Base-by-base conservation (phyloP, 2,329 filamentous ascomycete species). In the Colletotrichum aenigma region DNA sequence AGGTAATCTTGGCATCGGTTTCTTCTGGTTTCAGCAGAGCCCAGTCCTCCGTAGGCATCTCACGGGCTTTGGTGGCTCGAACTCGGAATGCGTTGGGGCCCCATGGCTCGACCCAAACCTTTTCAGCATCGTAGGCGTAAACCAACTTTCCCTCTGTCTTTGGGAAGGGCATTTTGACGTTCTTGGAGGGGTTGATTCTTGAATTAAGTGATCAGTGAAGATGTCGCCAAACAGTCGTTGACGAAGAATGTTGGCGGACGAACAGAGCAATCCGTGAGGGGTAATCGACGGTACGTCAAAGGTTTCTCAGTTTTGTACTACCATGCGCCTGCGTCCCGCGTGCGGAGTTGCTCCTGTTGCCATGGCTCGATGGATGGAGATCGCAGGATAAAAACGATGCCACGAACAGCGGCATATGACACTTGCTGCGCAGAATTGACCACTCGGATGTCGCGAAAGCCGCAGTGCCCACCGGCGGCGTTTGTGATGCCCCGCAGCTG, bases 21-120 rank as follows among this genome's bases (percentile, higher is more conserved):
- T 62, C 62, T 4, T 30, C 43, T 4, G 77, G 78, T 15, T 69
- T 62, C 6, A 83, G 78, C 9, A 88, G 77, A 4, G 86, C 86
- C 85, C 86, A 87, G 43, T 85, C 78, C 38, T 84, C 80, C 7
- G 77, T 58, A 6, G 85, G 83, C 78, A 87, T 84, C 48, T 77
- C 74, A 4, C 64, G 75, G 55, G 78, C 81, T 74, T 86, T 88
- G 4, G 87, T 89, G 0, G 87, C 85, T 24, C 88, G 86, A 2
- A 90, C 80, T 38, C 88, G 86, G 4, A 90, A 78, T 1, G 88
- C 85, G 74, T 89, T 85, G 6, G 79, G 64, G 6, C 87, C 87
- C 88, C 88, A 90, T 56, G 88, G 81, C 71, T 90, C 86, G 60
- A 90, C 82, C 84, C 86, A 88, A 58, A 90, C 81, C 12, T 83